Base-by-base conservation (phyloP, 164 flowering plant genomes). In the Piper longum region DNA sequence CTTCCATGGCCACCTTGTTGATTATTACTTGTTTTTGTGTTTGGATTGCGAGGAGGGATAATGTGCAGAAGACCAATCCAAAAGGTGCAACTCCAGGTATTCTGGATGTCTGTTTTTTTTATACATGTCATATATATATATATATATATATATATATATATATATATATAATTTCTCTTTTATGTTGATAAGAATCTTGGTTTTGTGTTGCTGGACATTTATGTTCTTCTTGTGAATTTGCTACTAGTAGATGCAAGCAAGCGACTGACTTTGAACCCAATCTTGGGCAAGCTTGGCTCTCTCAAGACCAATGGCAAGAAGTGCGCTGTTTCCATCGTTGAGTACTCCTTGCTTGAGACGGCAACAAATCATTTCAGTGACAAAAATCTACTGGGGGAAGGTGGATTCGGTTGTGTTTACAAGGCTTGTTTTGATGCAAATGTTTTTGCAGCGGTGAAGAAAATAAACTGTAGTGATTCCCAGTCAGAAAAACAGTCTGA, bases 321-420 rank as follows among this genome's bases (percentile, higher is more conserved):
- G 72, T 85, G 85, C 57, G 76, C 81, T 18, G 78, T 81, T 9
- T 43, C 82, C 26, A 48, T 78, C 51, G 74, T 88, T 51, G 99
- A 90, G 61, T 84, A 82, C 63, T 72, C 79, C 48, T 42, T 71
- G 62, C 67, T 93, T 62, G 97, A 84, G 65, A 72, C 85, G 41
- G 89, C 83, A 7, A 88, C 97, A 7, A 67, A 74, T 65, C 80
- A 80, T 70, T 93, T 93, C 60, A 62, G 71, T 18, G 80, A 81
- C 4, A 70, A 72, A 44, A 80, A 83, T 62, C 59, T 84, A 45
- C 44, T 90, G 71, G 99, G 99, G 40, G 81, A 77, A 57, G 96
- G 96, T 18, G 95, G 88, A 61, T 82, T 84, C 69, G 90, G 96
- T 4, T 64, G 83, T 58, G 96, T 93, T 63, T 93, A 83, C 69